A percentile compares a stretch with the other conserved stretches of the same genome.
Evolutionary conservation across 129 eudicot genomes (phyloP).

Genomic region (Flaveria brownii): DNA sequence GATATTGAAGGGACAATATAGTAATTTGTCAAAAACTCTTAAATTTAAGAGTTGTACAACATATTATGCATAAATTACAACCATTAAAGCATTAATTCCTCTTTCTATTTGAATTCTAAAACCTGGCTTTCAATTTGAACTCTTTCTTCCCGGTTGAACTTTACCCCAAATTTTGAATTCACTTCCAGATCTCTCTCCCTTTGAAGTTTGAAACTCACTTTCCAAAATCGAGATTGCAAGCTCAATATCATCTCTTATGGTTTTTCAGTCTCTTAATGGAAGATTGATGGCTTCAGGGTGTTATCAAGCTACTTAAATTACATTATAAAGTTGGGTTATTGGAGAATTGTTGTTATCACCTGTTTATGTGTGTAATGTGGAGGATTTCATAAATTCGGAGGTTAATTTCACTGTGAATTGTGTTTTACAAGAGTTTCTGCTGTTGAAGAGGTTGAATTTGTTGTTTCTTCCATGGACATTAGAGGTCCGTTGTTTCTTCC

Average conservation of each 20-base stretch:
- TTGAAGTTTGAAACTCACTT: too few species aligned
- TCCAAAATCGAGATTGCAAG: conserved; percentile 5
- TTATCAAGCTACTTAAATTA: conserved; percentile 21
- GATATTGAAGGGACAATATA: too few species aligned
- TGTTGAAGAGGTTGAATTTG: conserved; percentile 26
- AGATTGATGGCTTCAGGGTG: conserved; percentile 27
- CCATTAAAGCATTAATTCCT: too few species aligned
- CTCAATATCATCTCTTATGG: conserved; percentile 18
- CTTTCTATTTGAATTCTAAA: too few species aligned
- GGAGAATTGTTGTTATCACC: background rate
- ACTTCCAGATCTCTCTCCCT: too few species aligned
- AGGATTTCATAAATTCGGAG: conserved; percentile 15
- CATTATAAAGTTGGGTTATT: background rate
- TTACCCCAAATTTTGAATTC: too few species aligned
- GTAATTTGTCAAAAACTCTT: too few species aligned
- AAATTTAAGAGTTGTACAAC: too few species aligned
- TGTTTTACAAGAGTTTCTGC: conserved; percentile 14
- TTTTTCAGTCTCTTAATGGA: conserved; percentile 34
- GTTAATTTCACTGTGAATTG: conserved; percentile 11
- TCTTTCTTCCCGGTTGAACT: too few species aligned
- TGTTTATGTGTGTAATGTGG: conserved; percentile 23
- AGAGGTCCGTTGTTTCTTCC: conserved; percentile 37
- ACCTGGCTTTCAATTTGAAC: too few species aligned
- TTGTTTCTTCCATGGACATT: conserved; percentile 27
- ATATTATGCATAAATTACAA: too few species aligned